Base-by-base conservation (phyloP, 345 rosid genomes). In the Aethionema arabicum region DNA sequence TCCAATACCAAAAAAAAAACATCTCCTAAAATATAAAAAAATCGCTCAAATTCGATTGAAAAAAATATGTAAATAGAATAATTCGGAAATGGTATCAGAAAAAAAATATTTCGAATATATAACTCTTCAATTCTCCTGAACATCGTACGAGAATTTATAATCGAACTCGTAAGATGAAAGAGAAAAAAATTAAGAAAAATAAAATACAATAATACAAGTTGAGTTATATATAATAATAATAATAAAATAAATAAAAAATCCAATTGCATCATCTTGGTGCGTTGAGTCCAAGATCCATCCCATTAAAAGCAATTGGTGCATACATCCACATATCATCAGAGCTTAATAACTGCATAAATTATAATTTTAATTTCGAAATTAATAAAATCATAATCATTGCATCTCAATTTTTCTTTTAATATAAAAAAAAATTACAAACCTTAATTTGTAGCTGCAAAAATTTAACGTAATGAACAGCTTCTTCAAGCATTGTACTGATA, bases 401-500 rank as follows among this genome's bases (percentile, higher is more conserved):
- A n/a, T n/a, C n/a, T n/a, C n/a, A n/a, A n/a, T n/a, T n/a, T n/a
- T n/a, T n/a, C n/a, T n/a, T n/a, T n/a, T n/a, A n/a, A n/a, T n/a
- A n/a, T n/a, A n/a, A n/a, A n/a, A n/a, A n/a, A 29, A 21, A 4
- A 11, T 11, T 45, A 7, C 12, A 4, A 60, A 85, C 97, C 95
- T 83, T 83, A 42, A 90, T 87, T 70, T 87, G 97, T 46, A 87
- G 86, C 59, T 87, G 97, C 79, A 90, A 70, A 63, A 90, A 87
- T 76, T 87, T 85, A 13, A 90, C 97, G 46, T 90, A 90, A 12
- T 80, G 83, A 44, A 87, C 97, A 12, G 97, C 95, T 83, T 90
- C 97, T 73, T 90, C 97, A 51, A 90, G 91, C 97, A 90, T 90
- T 21, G 97, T 90, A 76, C 97, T 90, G 29, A 90, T 85, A 68